These are phyloP conservation scores for Mycena polygramma DNA, from an alignment of 768 basidiomycete species.

Conservation along the genomic window DNA sequence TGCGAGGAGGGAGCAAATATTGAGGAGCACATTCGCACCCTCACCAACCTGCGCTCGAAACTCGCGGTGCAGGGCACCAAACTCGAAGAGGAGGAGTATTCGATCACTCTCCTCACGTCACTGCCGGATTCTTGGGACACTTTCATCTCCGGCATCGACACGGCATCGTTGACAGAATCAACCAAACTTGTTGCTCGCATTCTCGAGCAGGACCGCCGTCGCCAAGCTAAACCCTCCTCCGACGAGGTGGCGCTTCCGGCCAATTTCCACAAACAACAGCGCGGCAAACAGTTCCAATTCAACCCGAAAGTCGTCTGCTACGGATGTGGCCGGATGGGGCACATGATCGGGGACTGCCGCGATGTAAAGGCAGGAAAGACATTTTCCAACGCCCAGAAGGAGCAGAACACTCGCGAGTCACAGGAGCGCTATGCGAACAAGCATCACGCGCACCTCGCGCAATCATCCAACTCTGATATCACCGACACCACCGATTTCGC, in stretches of 20 bases:
- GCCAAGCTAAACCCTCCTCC: slow-evolving; percentile 24
- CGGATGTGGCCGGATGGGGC: too few relatives aligned
- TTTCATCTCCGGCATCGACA: slow-evolving; percentile 43
- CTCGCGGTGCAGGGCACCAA: slow-evolving; percentile 36
- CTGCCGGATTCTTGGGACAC: slow-evolving; percentile 38
- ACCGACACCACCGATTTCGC: slow-evolving; percentile 14
- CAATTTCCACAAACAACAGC: background rate
- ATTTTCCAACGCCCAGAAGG: slow-evolving; percentile 11
- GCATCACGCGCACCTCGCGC: slow-evolving; percentile 7
- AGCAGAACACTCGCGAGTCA: slow-evolving; percentile 15
- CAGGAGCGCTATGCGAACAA: slow-evolving; percentile 15
- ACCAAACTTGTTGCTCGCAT: slow-evolving; percentile 41
- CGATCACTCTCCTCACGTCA: slow-evolving; percentile 44
- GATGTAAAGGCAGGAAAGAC: too few relatives aligned
- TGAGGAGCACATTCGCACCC: slow-evolving; percentile 47
- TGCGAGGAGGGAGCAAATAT: slow-evolving; percentile 31
- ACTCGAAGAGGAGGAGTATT: slow-evolving; percentile 47
- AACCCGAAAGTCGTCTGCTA: slow-evolving; percentile 9
- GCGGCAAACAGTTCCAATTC: slow-evolving; percentile 14
- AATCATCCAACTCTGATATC: background rate
- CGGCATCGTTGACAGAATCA: slow-evolving; percentile 36
- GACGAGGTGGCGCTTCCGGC: background rate
- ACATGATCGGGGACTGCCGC: too few relatives aligned
- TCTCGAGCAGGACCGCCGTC: slow-evolving; percentile 40
- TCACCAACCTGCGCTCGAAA: slow-evolving; percentile 43